Base-by-base conservation (phyloP, 192 early-diverging fungal genomes). In the Coemansia guatemalensis region DNA sequence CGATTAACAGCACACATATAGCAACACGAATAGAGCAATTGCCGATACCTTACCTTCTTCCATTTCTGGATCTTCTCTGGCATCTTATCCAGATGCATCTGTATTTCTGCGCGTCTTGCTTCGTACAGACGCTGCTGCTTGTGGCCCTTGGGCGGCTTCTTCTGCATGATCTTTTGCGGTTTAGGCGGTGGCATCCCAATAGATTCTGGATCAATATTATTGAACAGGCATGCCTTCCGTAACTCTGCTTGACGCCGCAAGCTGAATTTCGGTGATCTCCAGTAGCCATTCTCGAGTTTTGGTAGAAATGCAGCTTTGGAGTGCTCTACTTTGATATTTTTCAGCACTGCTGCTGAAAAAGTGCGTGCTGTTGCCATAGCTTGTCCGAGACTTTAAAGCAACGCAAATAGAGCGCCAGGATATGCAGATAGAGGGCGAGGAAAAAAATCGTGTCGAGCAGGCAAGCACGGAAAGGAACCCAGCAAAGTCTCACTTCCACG, bases 221-320 rank as follows among this genome's bases (percentile, higher is more conserved):
- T 63, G 21, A 82, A 29, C 14, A 86, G 21, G 57, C 84, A 87
- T 17, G 83, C 83, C 61, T 90, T 90, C 64, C 88, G 83, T 49
- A 90, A 51, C 55, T 86, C 86, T 17, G 82, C 83, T 33, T 88
- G 86, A 32, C 67, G 67, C 18, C 88, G 84, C 48, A 70, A 65
- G 48, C 82, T 80, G 44, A 87, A 67, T 53, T 65, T 60, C 4
- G 84, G 71, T 0, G 75, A 69, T 56, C 81, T 72, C 85, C 86
- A 90, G 47, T 69, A 50, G 0, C 73, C 76, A 63, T 81, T 73
- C 18, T 73, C 69, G 66, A 83, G 78, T 1, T 51, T 61, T 1
- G 78, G 62, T 41, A 53, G 56, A 59, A 84, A 86, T 22, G 69
- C 68, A 20, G 30, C 54, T 53, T 69, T 62, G 26, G 64, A 24